Evolutionary conservation across 1,139 yeast species (phyloP).

Genomic region (Nakaseomyces glabratus): DNA sequence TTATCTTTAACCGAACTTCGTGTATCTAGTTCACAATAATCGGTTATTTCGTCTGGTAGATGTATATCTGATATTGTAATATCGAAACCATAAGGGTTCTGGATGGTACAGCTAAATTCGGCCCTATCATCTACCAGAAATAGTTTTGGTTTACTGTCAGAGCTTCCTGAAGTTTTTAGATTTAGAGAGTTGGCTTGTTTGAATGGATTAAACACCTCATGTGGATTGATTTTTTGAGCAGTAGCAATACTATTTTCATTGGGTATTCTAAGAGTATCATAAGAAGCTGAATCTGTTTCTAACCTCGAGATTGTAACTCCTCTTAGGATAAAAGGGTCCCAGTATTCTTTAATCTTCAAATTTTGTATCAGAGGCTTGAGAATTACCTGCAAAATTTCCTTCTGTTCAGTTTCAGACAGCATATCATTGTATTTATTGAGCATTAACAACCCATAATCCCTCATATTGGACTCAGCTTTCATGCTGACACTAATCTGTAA

Average conservation of each 20-base stretch:
- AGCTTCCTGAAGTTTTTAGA: conserved; percentile 26
- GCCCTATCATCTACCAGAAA: conserved; percentile 48
- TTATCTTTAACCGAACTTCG: conserved; percentile 15
- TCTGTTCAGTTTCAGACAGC: conserved; percentile 43
- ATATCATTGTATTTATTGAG: conserved; percentile 49
- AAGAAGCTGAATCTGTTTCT: conserved; percentile 12
- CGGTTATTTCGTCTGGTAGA: conserved; percentile 33
- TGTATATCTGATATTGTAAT: conserved; percentile 50
- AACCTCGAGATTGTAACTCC: conserved; percentile 35
- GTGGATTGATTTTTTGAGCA: conserved; percentile 9
- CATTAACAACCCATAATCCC: conserved; percentile 43
- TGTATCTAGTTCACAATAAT: conserved; percentile 25
- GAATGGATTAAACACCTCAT: conserved; percentile 29
- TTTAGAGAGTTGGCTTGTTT: conserved; percentile 13
- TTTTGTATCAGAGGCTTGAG: conserved; percentile 21
- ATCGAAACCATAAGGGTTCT: conserved; percentile 77
- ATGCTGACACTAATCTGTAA: conserved; percentile 45
- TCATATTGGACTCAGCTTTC: conserved; percentile 40
- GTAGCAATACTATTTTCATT: conserved; percentile 3
- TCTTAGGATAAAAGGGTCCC: conserved; percentile 66
- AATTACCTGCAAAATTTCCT: conserved; percentile 24
- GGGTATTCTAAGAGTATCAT: conserved; percentile 14
- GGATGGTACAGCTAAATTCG: conserved; percentile 48
- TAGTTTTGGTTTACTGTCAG: conserved; percentile 16
- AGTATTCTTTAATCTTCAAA: conserved; percentile 36